A percentile compares a stretch with the other conserved stretches of the same genome.
Conservation (phyloP, 257 asterid genomes). For the Coffea canephora region DNA sequence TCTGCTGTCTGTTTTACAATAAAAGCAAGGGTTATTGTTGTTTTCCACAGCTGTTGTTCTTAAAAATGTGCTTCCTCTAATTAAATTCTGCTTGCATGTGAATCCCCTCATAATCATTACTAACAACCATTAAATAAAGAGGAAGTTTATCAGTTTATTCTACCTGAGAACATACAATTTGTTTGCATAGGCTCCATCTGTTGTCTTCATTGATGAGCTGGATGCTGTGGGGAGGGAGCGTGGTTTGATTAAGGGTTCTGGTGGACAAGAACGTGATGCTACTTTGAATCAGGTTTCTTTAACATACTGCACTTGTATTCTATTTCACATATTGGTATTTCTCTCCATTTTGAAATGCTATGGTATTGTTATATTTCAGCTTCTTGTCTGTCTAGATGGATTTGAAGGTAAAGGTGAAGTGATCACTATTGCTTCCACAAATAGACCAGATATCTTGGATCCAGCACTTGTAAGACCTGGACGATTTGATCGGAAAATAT, state of each 20-base stretch:
- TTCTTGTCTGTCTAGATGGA: slow-evolving; percentile 94
- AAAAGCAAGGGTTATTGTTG: neutral
- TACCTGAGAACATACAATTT: neutral
- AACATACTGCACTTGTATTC: slow-evolving; percentile 13
- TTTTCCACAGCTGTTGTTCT: neutral
- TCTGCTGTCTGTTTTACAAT: neutral
- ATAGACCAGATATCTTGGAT: slow-evolving; percentile 94
- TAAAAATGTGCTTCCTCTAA: neutral
- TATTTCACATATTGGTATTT: slow-evolving; percentile 19
- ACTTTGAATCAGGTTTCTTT: slow-evolving; percentile 86
- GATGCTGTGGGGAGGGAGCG: slow-evolving; percentile 99
- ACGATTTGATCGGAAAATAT: slow-evolving; percentile 87
- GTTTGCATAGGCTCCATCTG: slow-evolving; percentile 76
- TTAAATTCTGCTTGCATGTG: neutral
- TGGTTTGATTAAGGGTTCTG: slow-evolving; percentile 88
- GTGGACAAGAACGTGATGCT: slow-evolving; percentile 99
- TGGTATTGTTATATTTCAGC: slow-evolving; percentile 56
- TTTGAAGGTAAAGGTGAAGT: slow-evolving; percentile 98
- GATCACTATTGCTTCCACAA: slow-evolving; percentile 97
- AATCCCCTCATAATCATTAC: neutral
- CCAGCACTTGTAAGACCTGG: slow-evolving; percentile 98
- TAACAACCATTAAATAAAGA: neutral
- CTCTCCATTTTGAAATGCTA: slow-evolving; percentile 21
- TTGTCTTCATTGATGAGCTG: slow-evolving; percentile 95
- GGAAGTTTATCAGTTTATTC: neutral